Base-by-base conservation (phyloP, 805 yeast species). In the Candida gorgasii region DNA sequence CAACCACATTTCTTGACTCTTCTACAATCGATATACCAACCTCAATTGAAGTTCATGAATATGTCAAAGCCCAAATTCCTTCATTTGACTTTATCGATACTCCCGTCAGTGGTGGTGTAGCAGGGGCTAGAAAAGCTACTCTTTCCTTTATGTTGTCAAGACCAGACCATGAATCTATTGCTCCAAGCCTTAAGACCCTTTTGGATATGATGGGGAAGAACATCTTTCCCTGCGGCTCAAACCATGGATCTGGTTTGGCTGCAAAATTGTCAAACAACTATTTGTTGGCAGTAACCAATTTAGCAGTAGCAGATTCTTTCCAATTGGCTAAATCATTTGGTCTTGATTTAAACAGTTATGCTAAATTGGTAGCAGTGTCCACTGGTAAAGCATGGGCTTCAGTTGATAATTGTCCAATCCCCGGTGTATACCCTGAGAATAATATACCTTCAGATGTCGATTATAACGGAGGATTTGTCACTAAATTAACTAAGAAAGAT, bases 371-470 rank as follows among this genome's bases (percentile, higher is more conserved):
- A 13, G 59, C 78, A 23, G 76, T 73, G 3, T 73, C 79, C 9
- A 70, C 80, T 5, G 82, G 81, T 13, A 69, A 75, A 51, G 62
- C 75, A 3, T 76, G 82, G 82, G 76, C 80, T 11, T 62, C 76
- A 3, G 77, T 71, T 22, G 78, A 73, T 52, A 76, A 76, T 55
- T 74, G 76, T 52, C 81, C 81, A 1, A 77, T 77, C 30, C 70
- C 73, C 1, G 76, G 75, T 6, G 72, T 70, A 6, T 67, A 69
- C 47, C 61, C 60, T 23, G 73, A 65, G 39, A 48, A 49, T 38
- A 48, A 53, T 31, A 46, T 76, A 40, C 81, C 81, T 3, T 65
- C 75, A 9, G 75, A 74, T 30, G 62, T 58, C 5, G 71, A 65
- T 27, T 76, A 66, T 55, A 51, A 62, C 8, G 78, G 77, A 18